These are phyloP conservation scores for Geotrichum candidum DNA, from an alignment of 1,139 yeast species.

Conservation along the genomic window DNA sequence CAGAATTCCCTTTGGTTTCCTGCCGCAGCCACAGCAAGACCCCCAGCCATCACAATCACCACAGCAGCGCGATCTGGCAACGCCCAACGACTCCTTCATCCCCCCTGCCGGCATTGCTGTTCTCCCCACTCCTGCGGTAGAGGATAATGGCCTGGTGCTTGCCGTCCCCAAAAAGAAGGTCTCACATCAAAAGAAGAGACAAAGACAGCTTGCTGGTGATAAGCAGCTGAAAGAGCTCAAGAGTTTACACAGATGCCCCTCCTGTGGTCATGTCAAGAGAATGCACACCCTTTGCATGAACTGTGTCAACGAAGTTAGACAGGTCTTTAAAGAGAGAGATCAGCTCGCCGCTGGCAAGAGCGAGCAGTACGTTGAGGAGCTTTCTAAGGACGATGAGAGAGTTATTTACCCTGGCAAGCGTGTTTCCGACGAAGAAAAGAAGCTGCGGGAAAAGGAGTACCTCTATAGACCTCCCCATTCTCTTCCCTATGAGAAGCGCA, in stretches of 20 bases:
- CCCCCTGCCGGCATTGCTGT: conserved; percentile 13
- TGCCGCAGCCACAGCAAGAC: conserved; percentile 10
- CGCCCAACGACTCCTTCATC: conserved; percentile 6
- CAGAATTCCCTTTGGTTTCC: conserved; percentile 19
- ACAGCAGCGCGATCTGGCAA: conserved; percentile 4
- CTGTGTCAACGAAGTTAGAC: conserved; percentile 76
- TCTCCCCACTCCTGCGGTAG: conserved; percentile 14
- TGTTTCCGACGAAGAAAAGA: conserved; percentile 45
- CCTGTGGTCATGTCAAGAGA: conserved; percentile 89
- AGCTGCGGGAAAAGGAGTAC: conserved; percentile 57
- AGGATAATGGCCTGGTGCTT: conserved; percentile 54
- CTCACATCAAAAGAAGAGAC: conserved; percentile 80
- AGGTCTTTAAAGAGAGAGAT: conserved; percentile 56
- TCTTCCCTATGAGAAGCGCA: conserved; percentile 43
- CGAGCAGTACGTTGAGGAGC: conserved; percentile 43
- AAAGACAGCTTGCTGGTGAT: conserved; percentile 69
- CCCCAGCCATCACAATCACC: neutral
- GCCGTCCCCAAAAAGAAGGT: conserved; percentile 95
- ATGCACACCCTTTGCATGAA: conserved; percentile 89
- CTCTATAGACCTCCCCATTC: conserved; percentile 55
- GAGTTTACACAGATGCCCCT: conserved; percentile 83
- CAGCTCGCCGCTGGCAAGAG: conserved; percentile 22
- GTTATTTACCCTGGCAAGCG: conserved; percentile 73
- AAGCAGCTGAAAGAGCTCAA: conserved; percentile 73
- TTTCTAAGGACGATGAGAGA: conserved; percentile 47